These are phyloP conservation scores for Polytrichum formosum DNA, from an alignment of 225 moss, liverwort and hornwort species.

Conservation along the genomic window DNA sequence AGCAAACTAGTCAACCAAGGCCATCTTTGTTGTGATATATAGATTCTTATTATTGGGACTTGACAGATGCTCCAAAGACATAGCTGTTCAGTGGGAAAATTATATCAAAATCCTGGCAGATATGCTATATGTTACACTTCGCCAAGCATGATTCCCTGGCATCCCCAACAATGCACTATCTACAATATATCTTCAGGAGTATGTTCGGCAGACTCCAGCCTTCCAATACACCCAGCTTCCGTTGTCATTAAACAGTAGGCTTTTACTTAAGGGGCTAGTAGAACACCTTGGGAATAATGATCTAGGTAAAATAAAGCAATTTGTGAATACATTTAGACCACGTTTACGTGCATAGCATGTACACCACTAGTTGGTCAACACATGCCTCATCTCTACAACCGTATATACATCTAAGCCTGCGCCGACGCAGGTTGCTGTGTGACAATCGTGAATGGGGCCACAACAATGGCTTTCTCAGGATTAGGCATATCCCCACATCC, in stretches of 20 bases:
- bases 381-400: neutral
- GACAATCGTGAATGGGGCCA: slow-evolving; percentile 48
- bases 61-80: neutral
- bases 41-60: neutral
- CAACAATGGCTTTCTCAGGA: slow-evolving; percentile 72
- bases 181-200: neutral
- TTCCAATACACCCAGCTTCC: neutral
- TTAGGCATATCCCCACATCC: slow-evolving; percentile 68
- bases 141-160: slow-evolving; percentile 13
- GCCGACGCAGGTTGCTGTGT: slow-evolving; percentile 55
- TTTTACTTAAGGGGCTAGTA: neutral
- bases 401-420: slow-evolving; percentile 36
- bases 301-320: neutral
- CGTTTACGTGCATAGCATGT: neutral
- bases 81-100: slow-evolving; percentile 9
- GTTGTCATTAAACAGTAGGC: neutral
- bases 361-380: neutral
- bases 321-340: neutral
- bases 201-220: neutral
- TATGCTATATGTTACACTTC: slow-evolving; percentile 19
- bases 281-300: neutral
- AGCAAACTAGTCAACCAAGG: too few relatives aligned
- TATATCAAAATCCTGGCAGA: slow-evolving; percentile 8
- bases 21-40: too few relatives aligned
- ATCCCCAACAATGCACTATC: slow-evolving; percentile 6